Evolutionary conservation across 2,329 filamentous ascomycete species (phyloP).

Genomic region (Didymella segeticola): DNA sequence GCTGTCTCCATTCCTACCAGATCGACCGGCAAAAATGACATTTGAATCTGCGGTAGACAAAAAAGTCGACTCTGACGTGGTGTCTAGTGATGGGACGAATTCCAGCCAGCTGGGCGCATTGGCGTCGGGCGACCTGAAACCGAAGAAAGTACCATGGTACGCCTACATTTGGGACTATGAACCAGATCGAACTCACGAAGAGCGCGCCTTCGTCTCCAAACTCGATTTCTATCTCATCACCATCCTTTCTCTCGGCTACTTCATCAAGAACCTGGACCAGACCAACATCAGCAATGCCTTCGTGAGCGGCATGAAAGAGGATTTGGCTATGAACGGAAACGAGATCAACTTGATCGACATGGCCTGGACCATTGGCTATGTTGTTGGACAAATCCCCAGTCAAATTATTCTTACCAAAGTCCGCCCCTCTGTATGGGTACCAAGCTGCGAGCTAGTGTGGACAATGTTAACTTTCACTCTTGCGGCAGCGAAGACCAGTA

Average conservation of each 20-base stretch:
- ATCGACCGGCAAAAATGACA: constrained; percentile 6
- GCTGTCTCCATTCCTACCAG: background rate
- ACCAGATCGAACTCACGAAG: constrained; percentile 29
- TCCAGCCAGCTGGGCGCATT: background rate
- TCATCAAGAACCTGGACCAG: constrained; percentile 38
- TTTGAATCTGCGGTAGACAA: constrained; percentile 4
- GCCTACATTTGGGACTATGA: constrained; percentile 39
- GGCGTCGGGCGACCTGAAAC: background rate
- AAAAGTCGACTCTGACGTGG: background rate
- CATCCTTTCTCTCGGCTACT: constrained; percentile 30
- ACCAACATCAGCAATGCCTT: constrained; percentile 36
- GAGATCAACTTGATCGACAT: constrained; percentile 32
- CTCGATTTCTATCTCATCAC: constrained; percentile 32
- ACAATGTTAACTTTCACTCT: constrained; percentile 32
- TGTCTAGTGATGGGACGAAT: constrained; percentile 2
- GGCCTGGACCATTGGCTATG: constrained; percentile 28
- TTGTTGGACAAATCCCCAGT: constrained; percentile 32
- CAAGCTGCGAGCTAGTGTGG: constrained; percentile 29
- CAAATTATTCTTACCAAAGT: constrained; percentile 31
- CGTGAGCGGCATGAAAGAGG: constrained; percentile 37
- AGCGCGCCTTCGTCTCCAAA: constrained; percentile 31
- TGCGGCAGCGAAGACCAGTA: constrained; percentile 28
- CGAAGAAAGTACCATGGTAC: constrained; percentile 30
- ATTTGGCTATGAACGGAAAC: constrained; percentile 31
- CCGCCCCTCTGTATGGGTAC: constrained; percentile 29